phyloP scores from a whole-genome alignment of 805 yeast genomes.

The Candida coleopterorum region DNA sequence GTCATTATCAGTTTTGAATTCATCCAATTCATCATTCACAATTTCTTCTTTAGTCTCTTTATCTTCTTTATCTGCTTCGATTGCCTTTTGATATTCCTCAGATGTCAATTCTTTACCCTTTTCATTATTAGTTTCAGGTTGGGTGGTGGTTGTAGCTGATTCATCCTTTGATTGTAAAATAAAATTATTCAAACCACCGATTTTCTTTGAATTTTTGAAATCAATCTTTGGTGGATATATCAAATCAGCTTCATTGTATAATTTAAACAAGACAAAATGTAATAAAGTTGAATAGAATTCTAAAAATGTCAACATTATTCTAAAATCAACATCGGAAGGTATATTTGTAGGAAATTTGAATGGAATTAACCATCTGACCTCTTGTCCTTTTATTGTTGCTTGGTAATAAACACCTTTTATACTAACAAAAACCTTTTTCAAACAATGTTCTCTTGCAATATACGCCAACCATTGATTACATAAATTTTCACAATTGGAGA shows the following conservation, averaged over 20 bases:
- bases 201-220: slow-evolving; percentile 65
- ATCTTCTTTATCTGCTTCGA: slow-evolving; percentile 41
- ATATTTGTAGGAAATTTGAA: slow-evolving; percentile 95
- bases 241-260: slow-evolving; percentile 80
- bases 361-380: slow-evolving; percentile 93
- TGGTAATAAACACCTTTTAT: slow-evolving; percentile 97
- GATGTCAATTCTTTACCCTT: slow-evolving; percentile 36
- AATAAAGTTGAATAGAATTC: slow-evolving; percentile 92
- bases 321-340: slow-evolving; percentile 90
- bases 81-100: slow-evolving; percentile 44
- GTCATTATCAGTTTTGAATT: slow-evolving; percentile 61
- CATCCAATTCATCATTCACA: slow-evolving; percentile 49
- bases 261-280: slow-evolving; percentile 80
- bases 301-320: slow-evolving; percentile 93
- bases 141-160: slow-evolving; percentile 30
- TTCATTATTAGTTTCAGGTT: slow-evolving; percentile 15
- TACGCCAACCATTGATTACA: slow-evolving; percentile 95
- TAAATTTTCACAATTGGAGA: slow-evolving; percentile 80
- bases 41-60: slow-evolving; percentile 13
- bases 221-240: slow-evolving; percentile 90
- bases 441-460: slow-evolving; percentile 75
- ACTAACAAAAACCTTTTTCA: slow-evolving; percentile 89
- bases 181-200: slow-evolving; percentile 85
- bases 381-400: slow-evolving; percentile 87
- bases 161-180: slow-evolving; percentile 56